Conservation (phyloP, 225 moss, liverwort and hornwort genomes). For the Polytrichum commune region DNA sequence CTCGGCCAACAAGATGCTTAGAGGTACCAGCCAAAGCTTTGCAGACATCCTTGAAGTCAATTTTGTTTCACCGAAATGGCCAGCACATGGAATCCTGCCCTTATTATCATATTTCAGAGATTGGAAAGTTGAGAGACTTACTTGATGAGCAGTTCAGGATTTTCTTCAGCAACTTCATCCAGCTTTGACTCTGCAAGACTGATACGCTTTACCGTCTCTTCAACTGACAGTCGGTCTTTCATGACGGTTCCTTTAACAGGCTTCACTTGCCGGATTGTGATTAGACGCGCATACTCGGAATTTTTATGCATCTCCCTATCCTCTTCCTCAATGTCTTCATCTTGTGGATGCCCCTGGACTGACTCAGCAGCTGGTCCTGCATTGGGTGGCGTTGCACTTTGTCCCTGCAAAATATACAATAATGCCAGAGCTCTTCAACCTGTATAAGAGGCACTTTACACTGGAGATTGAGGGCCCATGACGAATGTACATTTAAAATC, state of each 20-base stretch:
- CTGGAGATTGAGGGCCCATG: no score
- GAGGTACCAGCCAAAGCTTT: background rate
- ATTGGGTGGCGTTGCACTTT: constrained; percentile 12
- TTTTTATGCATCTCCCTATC: constrained; percentile 45
- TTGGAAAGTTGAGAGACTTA: constrained; percentile 20
- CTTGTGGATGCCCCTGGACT: background rate
- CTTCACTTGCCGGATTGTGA: constrained; percentile 84
- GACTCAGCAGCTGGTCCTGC: constrained; percentile 13
- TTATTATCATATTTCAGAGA: background rate
- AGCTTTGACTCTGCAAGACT: constrained; percentile 83
- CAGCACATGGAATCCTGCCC: no score
- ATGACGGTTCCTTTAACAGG: constrained; percentile 56
- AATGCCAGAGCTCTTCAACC: no score
- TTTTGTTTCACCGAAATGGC: background rate
- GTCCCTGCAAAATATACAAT: background rate
- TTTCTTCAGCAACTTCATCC: constrained; percentile 60
- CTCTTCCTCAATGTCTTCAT: constrained; percentile 28
- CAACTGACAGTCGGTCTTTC: constrained; percentile 43
- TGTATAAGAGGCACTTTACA: no score
- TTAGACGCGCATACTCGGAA: constrained; percentile 60
- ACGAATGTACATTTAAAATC: no score
- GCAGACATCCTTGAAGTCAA: background rate
- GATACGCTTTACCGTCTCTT: constrained; percentile 70
- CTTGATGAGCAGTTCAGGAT: constrained; percentile 59
- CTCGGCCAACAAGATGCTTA: no score